These are phyloP conservation scores for Chlamydomonas sphaeroides DNA, from an alignment of 139 green algal genomes.

Conservation along the genomic window DNA sequence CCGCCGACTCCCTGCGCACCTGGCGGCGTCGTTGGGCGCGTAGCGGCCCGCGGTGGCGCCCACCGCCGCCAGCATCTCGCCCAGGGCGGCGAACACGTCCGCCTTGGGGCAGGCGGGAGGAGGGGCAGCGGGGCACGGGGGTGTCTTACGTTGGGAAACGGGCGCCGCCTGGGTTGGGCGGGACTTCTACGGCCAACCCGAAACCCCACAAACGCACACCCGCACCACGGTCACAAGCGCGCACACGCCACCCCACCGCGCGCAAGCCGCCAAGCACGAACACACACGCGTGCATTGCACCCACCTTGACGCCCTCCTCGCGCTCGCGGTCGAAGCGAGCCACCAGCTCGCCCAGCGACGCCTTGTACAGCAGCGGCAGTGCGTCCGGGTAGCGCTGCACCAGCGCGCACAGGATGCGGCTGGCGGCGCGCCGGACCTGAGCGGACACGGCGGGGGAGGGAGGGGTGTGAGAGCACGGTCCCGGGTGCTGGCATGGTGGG, in stretches of 20 bases:
- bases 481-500: neutral
- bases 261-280: no score
- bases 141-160: no score
- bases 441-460: neutral
- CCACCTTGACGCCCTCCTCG: slow-evolving; percentile 94
- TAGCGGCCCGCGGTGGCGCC: slow-evolving; percentile 31
- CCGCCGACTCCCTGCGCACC: no score
- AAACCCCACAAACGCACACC: no score
- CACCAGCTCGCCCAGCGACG: slow-evolving; percentile 65
- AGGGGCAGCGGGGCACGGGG: no score
- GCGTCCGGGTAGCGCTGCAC: slow-evolving; percentile 74
- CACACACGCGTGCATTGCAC: no score
- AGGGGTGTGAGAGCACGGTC: neutral
- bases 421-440: slow-evolving; percentile 65
- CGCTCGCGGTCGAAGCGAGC: slow-evolving; percentile 84
- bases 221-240: no score
- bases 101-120: no score
- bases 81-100: slow-evolving; percentile 81
- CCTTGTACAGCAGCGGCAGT: slow-evolving; percentile 37
- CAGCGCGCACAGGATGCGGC: slow-evolving; percentile 75
- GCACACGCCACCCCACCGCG: no score
- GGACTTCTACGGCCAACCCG: no score
- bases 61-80: slow-evolving; percentile 77
- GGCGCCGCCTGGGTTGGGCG: no score
- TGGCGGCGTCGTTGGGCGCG: slow-evolving; percentile 28